phyloP scores from a whole-genome alignment of 2,329 filamentous ascomycete species.

The Sarocladium brachiariae region DNA sequence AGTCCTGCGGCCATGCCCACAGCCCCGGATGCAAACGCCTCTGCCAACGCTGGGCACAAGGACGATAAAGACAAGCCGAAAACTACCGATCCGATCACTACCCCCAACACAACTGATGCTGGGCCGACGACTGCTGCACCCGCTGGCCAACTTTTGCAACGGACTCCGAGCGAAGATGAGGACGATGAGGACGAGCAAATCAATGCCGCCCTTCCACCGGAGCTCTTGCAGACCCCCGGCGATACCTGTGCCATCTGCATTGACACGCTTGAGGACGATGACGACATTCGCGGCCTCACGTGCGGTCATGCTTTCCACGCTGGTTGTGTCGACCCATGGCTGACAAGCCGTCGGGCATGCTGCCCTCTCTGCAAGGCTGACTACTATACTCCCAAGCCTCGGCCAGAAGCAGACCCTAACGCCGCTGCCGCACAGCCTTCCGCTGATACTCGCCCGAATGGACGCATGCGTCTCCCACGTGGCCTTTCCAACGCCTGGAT shows the following conservation, averaged over 20 bases:
- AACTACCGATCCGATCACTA: constrained; percentile 13
- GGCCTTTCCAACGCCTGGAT: constrained; percentile 22
- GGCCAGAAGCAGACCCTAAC: constrained; percentile 37
- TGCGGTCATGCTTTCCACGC: constrained; percentile 99
- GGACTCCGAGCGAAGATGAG: constrained; percentile 44
- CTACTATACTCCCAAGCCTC: constrained; percentile 91
- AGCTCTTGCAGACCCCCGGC: constrained; percentile 73
- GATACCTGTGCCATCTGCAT: constrained; percentile 97
- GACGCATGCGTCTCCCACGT: constrained; percentile 42
- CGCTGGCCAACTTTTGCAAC: constrained; percentile 24
- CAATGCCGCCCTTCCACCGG: constrained; percentile 71
- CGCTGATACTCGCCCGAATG: constrained; percentile 31
- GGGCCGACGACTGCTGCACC: not conserved
- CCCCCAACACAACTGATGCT: constrained; percentile 10
- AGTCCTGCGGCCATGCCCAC: constrained; percentile 13
- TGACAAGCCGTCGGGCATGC: constrained; percentile 88
- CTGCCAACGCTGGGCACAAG: constrained; percentile 13
- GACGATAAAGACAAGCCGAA: constrained; percentile 13
- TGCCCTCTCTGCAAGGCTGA: constrained; percentile 97
- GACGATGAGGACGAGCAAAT: constrained; percentile 78
- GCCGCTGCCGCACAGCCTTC: constrained; percentile 11
- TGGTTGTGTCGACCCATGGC: constrained; percentile 91
- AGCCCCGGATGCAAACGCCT: constrained; percentile 11
- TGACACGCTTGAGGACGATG: constrained; percentile 87
- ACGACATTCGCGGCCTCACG: constrained; percentile 86